Evolutionary conservation across 257 asterid genomes (phyloP), one percentile per base, ranked within the genome.

Genomic region (Nicotiana attenuata): DNA sequence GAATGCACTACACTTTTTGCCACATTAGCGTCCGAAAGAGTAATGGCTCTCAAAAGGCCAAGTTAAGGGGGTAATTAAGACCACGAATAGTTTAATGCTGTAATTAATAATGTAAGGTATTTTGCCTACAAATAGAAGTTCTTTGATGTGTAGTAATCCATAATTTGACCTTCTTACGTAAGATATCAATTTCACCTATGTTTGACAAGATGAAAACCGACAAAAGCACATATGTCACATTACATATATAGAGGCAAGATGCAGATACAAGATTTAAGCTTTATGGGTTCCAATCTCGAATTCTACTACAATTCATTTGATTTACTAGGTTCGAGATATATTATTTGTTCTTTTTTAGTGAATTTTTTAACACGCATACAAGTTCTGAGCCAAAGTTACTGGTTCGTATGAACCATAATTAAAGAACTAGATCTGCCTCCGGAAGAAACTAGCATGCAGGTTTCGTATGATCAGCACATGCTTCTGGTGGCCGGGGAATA

Each of bases 401-500:
- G 13, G 20, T 71, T 71, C 20, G 5, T 5, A 20, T 41, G 56
- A 71, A 29, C 7, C 1, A 10, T 41, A 20, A 41, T 1, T 15
- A 29, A 5, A 45, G 7, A 3, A 20, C 59, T 45, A 71, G 3
- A 22, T 71, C 59, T 2, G 14, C 17, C 29, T 35, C 55, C 0
- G 17, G 77, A 20, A 45, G 57, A 20, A 69, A 69, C 13, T 73
- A 24, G 41, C 4, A 3, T 24, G 61, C 79, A 0, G 41, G 41
- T 73, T 47, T 15, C 16, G 7, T 3, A 3, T 14, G 61, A 47
- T n/a, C 41, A 17, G 24, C 81, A 57, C 76, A 65, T 41, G 53
- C 81, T 85, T 88, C 89, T 15, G 80, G 76, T 53, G 91, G 91
- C 31, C 76, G 83, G 69, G 86, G 24, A 66, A 86, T 78, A 82